Conservation (phyloP, 306 rosid species). For the Prunus davidiana region DNA sequence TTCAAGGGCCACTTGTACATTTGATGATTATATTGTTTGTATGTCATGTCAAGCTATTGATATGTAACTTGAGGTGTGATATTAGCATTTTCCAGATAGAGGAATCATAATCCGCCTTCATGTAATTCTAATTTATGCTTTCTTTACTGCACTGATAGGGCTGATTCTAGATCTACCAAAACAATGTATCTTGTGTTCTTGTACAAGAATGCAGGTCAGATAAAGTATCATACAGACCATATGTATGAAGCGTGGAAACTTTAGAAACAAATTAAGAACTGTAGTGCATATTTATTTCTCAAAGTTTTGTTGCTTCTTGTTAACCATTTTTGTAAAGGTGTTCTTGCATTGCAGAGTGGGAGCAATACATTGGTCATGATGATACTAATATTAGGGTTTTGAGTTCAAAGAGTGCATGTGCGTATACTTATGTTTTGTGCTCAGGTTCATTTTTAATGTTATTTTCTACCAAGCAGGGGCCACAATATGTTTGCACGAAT, state of each 20-base stretch:
- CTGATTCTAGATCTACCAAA: neutral
- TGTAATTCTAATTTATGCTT: neutral
- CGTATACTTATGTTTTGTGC: neutral
- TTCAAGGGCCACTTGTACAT: constrained; percentile 4
- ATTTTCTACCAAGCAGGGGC: constrained; percentile 63
- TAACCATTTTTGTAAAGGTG: neutral
- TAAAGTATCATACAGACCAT: neutral
- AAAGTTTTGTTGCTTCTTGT: neutral
- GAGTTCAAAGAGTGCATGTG: neutral
- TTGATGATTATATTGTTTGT: constrained; percentile 2
- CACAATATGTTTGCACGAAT: constrained; percentile 96
- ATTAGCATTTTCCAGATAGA: neutral
- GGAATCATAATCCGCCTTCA: neutral
- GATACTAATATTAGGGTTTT: neutral
- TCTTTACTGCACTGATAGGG: neutral
- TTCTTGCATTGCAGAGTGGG: neutral
- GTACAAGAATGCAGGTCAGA: neutral
- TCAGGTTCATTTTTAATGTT: constrained; percentile 14
- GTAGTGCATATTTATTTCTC: neutral
- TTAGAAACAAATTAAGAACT: neutral
- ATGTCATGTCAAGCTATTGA: neutral
- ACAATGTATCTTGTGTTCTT: neutral
- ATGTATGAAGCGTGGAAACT: neutral
- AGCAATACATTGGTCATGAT: neutral
- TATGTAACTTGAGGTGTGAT: neutral